Conservation (phyloP, 371 early-diverging fungal species). For the Basidiobolus meristosporus region DNA sequence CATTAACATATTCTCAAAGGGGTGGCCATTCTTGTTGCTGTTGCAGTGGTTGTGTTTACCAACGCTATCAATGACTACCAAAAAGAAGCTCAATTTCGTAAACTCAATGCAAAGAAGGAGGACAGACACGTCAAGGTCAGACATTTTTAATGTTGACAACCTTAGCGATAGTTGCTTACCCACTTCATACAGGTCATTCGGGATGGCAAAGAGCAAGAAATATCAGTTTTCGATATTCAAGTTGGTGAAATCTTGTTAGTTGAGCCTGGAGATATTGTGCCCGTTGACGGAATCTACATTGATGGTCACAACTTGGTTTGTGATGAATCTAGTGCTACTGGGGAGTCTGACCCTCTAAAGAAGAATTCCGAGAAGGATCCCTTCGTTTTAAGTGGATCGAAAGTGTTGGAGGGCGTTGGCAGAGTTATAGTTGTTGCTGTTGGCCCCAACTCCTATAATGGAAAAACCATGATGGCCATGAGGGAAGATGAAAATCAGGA, state of each 20-base stretch:
- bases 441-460: conserved; percentile 50
- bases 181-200: too few relatives aligned
- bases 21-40: conserved; percentile 59
- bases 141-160: too few relatives aligned
- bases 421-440: conserved; percentile 40
- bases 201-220: too few relatives aligned
- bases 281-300: conserved; percentile 73
- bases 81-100: conserved; percentile 70
- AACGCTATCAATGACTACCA: conserved; percentile 69
- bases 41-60: conserved; percentile 58
- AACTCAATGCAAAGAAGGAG: conserved; percentile 61
- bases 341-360: conserved; percentile 78
- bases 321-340: conserved; percentile 85
- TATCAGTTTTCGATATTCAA: conserved; percentile 60
- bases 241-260: conserved; percentile 81
- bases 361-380: too few relatives aligned
- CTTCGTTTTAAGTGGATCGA: conserved; percentile 27
- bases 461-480: conserved; percentile 55
- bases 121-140: conserved; percentile 53
- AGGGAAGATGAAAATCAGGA: conserved; percentile 14
- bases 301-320: conserved; percentile 65
- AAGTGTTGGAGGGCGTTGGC: conserved; percentile 60
- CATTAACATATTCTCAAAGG: too few relatives aligned
- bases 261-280: conserved; percentile 88
- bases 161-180: too few relatives aligned